phyloP scores from a whole-genome alignment of 2,329 filamentous ascomycete genomes.

The Calonectria pseudoreteaudii region DNA sequence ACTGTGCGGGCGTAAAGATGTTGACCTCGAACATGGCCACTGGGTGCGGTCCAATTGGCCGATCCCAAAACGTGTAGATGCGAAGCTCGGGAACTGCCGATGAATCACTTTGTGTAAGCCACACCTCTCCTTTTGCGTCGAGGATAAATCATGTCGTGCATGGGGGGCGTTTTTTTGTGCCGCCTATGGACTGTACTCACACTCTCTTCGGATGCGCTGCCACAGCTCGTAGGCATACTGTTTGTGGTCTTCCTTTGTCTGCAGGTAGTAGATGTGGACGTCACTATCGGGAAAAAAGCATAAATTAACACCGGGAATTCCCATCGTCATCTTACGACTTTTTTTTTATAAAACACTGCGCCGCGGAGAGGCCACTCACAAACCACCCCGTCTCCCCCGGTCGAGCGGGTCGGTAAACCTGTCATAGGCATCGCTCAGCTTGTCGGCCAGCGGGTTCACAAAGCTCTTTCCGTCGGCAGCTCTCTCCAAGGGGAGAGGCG shows the following conservation, averaged over 20 bases:
- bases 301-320: not conserved
- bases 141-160: not conserved
- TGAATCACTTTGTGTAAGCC: not conserved
- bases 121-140: not conserved
- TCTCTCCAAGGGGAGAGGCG: slow-evolving; percentile 67
- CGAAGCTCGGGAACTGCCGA: slow-evolving; percentile 81
- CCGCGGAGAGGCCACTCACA: slow-evolving; percentile 59
- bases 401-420: slow-evolving; percentile 76
- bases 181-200: slow-evolving; percentile 56
- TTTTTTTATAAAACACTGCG: not conserved
- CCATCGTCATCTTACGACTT: not conserved
- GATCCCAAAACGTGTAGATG: slow-evolving; percentile 82
- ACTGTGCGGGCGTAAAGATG: slow-evolving; percentile 85
- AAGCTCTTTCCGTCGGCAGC: slow-evolving; percentile 82
- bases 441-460: slow-evolving; percentile 72
- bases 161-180: not conserved
- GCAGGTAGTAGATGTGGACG: slow-evolving; percentile 86
- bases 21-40: slow-evolving; percentile 95
- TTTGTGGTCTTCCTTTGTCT: slow-evolving; percentile 70
- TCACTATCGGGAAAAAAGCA: slow-evolving; percentile 61
- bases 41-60: slow-evolving; percentile 84
- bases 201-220: slow-evolving; percentile 84
- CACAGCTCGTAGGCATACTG: slow-evolving; percentile 79
- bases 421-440: slow-evolving; percentile 76
- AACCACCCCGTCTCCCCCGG: slow-evolving; percentile 76